Percentiles rank a stretch among this genome's conserved stretches.
These are phyloP conservation scores for Rosa persica DNA, from an alignment of 306 rosid species.

Conservation along the genomic window DNA sequence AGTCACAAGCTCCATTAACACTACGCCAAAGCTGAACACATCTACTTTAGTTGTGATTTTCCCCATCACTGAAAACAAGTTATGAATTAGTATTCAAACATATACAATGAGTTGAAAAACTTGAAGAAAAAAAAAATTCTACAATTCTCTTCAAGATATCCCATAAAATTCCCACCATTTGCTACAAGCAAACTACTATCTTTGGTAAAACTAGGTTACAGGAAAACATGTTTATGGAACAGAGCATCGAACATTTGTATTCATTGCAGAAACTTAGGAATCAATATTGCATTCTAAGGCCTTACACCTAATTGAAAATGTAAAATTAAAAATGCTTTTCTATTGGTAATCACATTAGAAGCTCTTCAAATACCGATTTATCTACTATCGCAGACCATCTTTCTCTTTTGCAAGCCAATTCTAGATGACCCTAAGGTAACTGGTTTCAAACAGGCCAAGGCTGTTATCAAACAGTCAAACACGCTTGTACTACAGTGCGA, in stretches of 20 bases:
- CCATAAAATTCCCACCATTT: slow-evolving; percentile 1
- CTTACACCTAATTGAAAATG: background rate
- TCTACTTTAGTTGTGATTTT: slow-evolving; percentile 82
- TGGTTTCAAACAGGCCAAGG: slow-evolving; percentile 1
- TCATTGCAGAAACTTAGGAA: background rate
- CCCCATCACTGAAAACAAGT: slow-evolving; percentile 71
- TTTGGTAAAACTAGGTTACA: background rate
- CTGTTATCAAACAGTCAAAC: background rate
- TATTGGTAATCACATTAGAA: background rate
- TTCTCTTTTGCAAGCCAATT: background rate
- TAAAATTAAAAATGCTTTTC: background rate
- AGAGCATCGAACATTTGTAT: background rate
- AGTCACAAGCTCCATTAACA: slow-evolving; percentile 73
- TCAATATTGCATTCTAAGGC: background rate
- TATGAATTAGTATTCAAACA: slow-evolving; percentile 12
- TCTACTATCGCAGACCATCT: background rate
- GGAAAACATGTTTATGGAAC: background rate
- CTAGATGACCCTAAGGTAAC: background rate
- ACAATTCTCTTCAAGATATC: background rate
- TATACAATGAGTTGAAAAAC: background rate
- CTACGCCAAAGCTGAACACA: slow-evolving; percentile 82
- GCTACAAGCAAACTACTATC: background rate
- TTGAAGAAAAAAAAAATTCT: background rate
- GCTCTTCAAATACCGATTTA: background rate
- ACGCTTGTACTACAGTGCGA: background rate